phyloP scores from a whole-genome alignment of 257 asterid species.

The Nicotiana tabacum region DNA sequence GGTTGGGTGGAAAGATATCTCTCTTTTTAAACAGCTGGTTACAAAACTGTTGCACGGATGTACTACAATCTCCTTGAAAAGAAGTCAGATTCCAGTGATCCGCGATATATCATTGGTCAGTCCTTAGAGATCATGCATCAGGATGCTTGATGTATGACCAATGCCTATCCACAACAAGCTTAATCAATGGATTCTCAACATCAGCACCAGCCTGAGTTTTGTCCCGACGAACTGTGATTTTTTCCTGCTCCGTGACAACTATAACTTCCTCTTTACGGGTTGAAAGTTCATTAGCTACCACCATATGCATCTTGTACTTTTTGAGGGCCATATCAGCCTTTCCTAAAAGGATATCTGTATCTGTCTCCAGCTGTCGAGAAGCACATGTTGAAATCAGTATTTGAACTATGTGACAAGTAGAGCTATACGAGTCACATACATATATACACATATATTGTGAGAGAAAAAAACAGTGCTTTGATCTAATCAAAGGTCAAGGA shows the following conservation, averaged over 20 bases:
- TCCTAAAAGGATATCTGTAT: conserved; percentile 64
- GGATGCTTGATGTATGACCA: conserved; percentile 39
- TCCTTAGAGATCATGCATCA: conserved; percentile 9
- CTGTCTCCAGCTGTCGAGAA: conserved; percentile 75
- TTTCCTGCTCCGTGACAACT: conserved; percentile 53
- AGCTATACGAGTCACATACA: not conserved
- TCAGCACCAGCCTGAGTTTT: conserved; percentile 43
- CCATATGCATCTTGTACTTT: conserved; percentile 79
- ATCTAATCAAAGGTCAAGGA: not conserved
- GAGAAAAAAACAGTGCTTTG: not conserved
- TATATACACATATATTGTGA: not conserved
- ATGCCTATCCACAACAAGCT: conserved; percentile 61
- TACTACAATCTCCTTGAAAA: not conserved
- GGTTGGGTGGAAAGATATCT: not conserved
- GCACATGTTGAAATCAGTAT: not conserved
- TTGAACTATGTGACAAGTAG: not conserved
- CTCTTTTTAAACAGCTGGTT: not conserved
- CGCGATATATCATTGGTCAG: not conserved
- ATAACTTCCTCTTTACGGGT: conserved; percentile 88
- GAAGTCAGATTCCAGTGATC: not conserved
- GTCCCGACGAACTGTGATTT: conserved; percentile 53
- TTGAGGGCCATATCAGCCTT: conserved; percentile 76
- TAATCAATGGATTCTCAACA: conserved; percentile 66
- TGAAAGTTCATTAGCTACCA: conserved; percentile 88
- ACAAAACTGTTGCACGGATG: not conserved